Evolutionary conservation across 176 grass and related monocot species (phyloP).

Genomic region (Juncus effusus): DNA sequence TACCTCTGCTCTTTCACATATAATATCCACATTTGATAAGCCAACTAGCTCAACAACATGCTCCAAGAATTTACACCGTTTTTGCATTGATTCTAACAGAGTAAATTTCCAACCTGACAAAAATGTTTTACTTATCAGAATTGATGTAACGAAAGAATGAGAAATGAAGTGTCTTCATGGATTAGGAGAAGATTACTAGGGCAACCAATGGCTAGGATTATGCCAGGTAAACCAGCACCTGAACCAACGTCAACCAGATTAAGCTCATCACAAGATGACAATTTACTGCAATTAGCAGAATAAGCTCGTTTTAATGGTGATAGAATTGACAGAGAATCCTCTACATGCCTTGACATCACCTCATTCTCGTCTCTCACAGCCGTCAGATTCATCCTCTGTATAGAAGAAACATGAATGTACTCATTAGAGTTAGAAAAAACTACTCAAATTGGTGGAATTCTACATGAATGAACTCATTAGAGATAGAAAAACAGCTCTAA

Average conservation of each 20-base stretch:
- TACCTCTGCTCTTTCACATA: constrained; percentile 90
- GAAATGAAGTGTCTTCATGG: not conserved
- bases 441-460: not conserved
- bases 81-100: constrained; percentile 68
- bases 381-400: constrained; percentile 86
- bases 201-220: constrained; percentile 71
- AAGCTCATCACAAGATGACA: constrained; percentile 28
- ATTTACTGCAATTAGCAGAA: constrained; percentile 18
- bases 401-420: constrained; percentile 9
- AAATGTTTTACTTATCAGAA: not conserved
- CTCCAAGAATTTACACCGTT: constrained; percentile 72
- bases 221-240: constrained; percentile 55
- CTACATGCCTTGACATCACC: constrained; percentile 86
- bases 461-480: not conserved
- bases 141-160: not conserved
- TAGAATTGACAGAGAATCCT: constrained; percentile 60
- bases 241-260: constrained; percentile 79
- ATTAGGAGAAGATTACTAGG: constrained; percentile 34
- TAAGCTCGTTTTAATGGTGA: constrained; percentile 54
- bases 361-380: constrained; percentile 62
- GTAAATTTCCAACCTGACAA: constrained; percentile 76
- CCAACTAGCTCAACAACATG: constrained; percentile 48
- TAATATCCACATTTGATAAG: constrained; percentile 71
- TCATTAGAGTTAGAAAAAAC: not conserved
- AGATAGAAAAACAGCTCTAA: not conserved